Conservation (phyloP, 176 grass and related monocot species). For the Carex pumila region DNA sequence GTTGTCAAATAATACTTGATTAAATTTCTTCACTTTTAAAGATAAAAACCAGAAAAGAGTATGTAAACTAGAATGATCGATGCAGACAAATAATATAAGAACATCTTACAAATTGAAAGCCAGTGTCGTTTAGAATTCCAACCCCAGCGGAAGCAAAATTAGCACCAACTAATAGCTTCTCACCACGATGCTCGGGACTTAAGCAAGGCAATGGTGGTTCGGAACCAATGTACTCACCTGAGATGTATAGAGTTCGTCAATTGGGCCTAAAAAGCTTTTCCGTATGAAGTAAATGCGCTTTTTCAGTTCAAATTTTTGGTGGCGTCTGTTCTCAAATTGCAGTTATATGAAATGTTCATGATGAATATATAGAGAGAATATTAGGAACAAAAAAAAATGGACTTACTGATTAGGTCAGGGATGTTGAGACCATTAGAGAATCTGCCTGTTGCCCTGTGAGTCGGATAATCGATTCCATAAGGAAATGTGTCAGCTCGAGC, state of each 20-base stretch:
- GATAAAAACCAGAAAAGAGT: not conserved
- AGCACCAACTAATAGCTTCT: slow-evolving; percentile 73
- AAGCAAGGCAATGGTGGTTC: slow-evolving; percentile 74
- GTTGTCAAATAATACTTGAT: not conserved
- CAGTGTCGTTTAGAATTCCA: slow-evolving; percentile 95
- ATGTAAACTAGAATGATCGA: not conserved
- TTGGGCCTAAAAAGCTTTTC: not conserved
- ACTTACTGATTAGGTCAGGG: slow-evolving; percentile 85
- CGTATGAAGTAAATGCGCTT: not conserved
- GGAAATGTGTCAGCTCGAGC: slow-evolving; percentile 76
- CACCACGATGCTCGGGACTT: slow-evolving; percentile 51
- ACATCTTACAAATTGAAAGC: slow-evolving; percentile 65
- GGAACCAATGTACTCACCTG: slow-evolving; percentile 78
- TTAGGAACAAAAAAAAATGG: not conserved
- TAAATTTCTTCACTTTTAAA: not conserved
- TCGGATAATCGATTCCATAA: slow-evolving; percentile 86
- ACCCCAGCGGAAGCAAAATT: slow-evolving; percentile 94
- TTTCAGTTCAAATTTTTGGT: not conserved
- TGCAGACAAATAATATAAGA: not conserved
- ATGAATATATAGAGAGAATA: not conserved
- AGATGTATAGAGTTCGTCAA: not conserved
- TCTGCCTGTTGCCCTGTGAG: slow-evolving; percentile 52
- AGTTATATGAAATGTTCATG: not conserved
- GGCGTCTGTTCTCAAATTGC: not conserved
- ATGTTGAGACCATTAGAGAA: slow-evolving; percentile 94